These are phyloP conservation scores for Acacia crassicarpa DNA, from an alignment of 306 rosid genomes.

Conservation along the genomic window DNA sequence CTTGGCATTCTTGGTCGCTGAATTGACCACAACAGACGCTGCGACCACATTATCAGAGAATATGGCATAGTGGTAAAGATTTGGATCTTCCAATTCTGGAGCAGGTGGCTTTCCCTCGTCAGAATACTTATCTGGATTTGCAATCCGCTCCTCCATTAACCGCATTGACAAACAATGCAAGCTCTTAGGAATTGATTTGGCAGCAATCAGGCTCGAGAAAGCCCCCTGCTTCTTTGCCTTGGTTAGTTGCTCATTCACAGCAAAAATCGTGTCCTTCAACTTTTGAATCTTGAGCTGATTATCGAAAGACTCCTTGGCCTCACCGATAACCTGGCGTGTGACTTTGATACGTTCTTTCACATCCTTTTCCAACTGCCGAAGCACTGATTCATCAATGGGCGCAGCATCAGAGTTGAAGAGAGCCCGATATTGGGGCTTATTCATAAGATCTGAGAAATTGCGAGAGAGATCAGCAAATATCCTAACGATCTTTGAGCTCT, in stretches of 20 bases:
- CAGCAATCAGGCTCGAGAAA: constrained; percentile 86
- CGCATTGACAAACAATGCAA: constrained; percentile 77
- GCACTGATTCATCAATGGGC: constrained; percentile 62
- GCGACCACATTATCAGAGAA: constrained; percentile 84
- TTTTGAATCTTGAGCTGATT: constrained; percentile 96
- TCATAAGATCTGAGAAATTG: constrained; percentile 74
- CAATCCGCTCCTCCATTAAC: constrained; percentile 75
- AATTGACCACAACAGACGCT: constrained; percentile 83
- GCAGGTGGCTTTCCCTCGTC: constrained; percentile 63
- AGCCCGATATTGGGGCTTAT: constrained; percentile 55
- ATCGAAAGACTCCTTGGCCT: constrained; percentile 89
- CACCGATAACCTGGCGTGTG: constrained; percentile 78
- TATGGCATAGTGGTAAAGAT: constrained; percentile 73
- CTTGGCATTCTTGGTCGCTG: constrained; percentile 71
- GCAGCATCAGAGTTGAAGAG: constrained; percentile 56
- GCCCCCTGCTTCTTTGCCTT: constrained; percentile 97
- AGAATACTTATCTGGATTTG: constrained; percentile 60
- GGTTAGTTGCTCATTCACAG: constrained; percentile 79
- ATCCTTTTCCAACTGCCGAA: constrained; percentile 90
- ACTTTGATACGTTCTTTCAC: constrained; percentile 84
- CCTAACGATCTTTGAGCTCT: constrained; percentile 86
- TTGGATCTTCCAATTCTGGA: constrained; percentile 74
- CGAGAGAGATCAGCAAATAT: constrained; percentile 74
- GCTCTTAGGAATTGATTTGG: constrained; percentile 83
- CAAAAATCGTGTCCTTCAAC: constrained; percentile 87